These are phyloP conservation scores for Microdochium trichocladiopsis DNA, from an alignment of 2,329 filamentous ascomycete genomes.

Conservation along the genomic window DNA sequence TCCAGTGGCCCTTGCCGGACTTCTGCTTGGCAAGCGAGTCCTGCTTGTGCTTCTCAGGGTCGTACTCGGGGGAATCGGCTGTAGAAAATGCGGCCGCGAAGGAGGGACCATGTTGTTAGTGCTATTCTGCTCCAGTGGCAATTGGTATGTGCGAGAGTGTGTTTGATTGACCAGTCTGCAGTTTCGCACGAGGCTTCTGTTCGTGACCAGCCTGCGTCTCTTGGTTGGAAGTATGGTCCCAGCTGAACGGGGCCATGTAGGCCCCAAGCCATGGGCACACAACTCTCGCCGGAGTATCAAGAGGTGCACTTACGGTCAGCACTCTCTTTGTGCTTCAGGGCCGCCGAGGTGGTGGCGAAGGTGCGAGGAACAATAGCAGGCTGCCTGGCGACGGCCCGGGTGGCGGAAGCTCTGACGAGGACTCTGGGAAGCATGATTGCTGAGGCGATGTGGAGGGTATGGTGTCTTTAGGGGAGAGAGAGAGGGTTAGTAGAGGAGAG, in stretches of 20 bases:
- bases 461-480: neutral
- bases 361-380: neutral
- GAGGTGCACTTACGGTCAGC: neutral
- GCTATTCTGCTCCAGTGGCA: too few relatives aligned
- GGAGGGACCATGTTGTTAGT: too few relatives aligned
- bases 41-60: slow-evolving; percentile 48
- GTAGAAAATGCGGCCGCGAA: neutral
- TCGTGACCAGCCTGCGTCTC: neutral
- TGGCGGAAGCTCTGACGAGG: neutral
- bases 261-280: neutral
- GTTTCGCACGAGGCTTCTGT: too few relatives aligned
- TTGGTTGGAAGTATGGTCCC: too few relatives aligned
- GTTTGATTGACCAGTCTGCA: too few relatives aligned
- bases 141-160: too few relatives aligned
- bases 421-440: neutral
- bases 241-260: too few relatives aligned
- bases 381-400: neutral
- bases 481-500: neutral
- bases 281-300: neutral
- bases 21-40: slow-evolving; percentile 61
- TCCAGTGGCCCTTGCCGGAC: slow-evolving; percentile 67
- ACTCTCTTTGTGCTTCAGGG: slow-evolving; percentile 1
- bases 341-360: neutral
- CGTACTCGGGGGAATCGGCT: slow-evolving; percentile 24
- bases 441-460: neutral